Evolutionary conservation across 2,329 filamentous ascomycete genomes (phyloP), one percentile per base, ranked within the genome.

Genomic region (Aspergillus sp.): DNA sequence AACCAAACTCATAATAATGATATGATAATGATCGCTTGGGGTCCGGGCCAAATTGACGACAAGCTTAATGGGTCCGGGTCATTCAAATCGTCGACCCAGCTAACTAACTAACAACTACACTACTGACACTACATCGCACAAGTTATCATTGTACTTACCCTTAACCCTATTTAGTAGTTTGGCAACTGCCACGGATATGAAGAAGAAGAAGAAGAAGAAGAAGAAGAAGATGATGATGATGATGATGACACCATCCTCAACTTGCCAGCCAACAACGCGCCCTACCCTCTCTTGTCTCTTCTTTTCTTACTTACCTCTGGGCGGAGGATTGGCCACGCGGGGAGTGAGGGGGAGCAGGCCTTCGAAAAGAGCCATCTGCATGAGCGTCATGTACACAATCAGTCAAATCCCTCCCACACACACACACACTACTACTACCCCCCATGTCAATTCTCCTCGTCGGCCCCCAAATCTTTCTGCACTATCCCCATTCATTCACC

Each of bases 361-460:
- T 50, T 50, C 47, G 7, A 50, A 50, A 50, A 30, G 47, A n/a
- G 47, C 47, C 47, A 50, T 17, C 25, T 50, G 47, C 47, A 50
- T 50, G 47, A 50, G 47, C 47, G 47, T 50, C 47, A 50, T 50
- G 47, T 50, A 50, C 47, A 50, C 47, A 50, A 50, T 30, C 30
- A 28, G 25, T 32, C 15, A 30, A 30, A 12, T 50, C 25, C 47
- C n/a, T n/a, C 25, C 19, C 23, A 15, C 23, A 28, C 25, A 28
- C 25, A 25, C 25, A 28, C 25, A 28, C 23, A 23, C 25, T 8
- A 28, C 25, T 28, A 28, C 7, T 28, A 28, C 25, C 47, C 25
- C 9, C 47, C 39, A 43, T 36, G 32, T 36, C 39, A 17, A 43
- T 30, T 30, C 15, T 30, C 45, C 21, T 49, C 25, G 10, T 43